Evolutionary conservation across 2,329 filamentous ascomycete species (phyloP).

Genomic region (Talaromyces islandicus): DNA sequence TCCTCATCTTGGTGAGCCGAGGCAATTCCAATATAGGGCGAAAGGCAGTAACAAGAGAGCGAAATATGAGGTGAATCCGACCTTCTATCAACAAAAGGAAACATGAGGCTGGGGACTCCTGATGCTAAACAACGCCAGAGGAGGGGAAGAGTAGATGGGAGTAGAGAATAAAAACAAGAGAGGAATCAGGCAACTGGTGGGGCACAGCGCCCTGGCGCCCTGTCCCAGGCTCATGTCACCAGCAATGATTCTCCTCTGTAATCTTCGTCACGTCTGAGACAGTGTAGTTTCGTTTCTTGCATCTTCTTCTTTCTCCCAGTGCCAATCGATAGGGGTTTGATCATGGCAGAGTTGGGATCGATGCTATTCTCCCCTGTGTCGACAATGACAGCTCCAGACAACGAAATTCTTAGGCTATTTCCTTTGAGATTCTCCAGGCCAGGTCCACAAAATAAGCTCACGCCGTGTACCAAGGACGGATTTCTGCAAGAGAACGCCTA

Average conservation of each 20-base stretch:
- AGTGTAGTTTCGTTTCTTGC: neutral
- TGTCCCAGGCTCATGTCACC: neutral
- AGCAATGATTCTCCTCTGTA: neutral
- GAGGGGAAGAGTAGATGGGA: neutral
- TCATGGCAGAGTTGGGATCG: neutral
- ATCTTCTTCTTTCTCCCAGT: neutral
- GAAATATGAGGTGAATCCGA: neutral
- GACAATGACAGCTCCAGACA: neutral
- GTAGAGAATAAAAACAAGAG: neutral
- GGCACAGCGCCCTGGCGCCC: neutral
- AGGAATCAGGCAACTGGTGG: neutral
- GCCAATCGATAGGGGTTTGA: neutral
- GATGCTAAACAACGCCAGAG: neutral
- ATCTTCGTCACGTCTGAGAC: neutral
- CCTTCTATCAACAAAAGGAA: neutral
- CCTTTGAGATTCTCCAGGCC: neutral
- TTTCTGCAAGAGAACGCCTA: neutral
- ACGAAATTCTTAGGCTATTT: neutral
- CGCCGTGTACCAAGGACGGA: neutral
- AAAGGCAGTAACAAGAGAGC: neutral
- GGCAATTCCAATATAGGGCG: neutral
- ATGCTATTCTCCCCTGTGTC: neutral
- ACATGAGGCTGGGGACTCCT: neutral
- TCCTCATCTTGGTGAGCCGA: neutral
- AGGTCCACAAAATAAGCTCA: neutral